Base-by-base conservation (phyloP, 2,329 filamentous ascomycete species). In the Raffaelea ambrosiae region DNA sequence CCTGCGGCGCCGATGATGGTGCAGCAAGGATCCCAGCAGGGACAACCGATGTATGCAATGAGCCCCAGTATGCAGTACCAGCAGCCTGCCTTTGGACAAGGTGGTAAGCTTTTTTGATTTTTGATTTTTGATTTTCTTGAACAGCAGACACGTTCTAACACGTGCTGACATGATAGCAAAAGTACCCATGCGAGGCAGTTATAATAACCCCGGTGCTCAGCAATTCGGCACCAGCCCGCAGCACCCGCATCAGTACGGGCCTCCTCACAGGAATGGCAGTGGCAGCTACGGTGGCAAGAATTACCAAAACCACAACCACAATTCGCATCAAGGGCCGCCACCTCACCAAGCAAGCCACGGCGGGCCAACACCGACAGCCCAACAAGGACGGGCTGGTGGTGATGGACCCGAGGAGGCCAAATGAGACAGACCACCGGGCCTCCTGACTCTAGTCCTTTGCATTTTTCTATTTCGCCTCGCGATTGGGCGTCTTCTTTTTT, bases 1-100 rank as follows among this genome's bases (percentile, higher is more conserved):
- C 51, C 51, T 23, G 63, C 72, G 19, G 88, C 93, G 13, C 84
- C 88, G 2, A 88, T 94, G 83, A 97, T 97, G 91, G 86, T 84
- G 59, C 90, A 90, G 55, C 88, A 95, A 67, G 88, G 88, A 48
- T 96, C 90, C 23, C 91, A 96, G 60, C 90, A 95, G 63, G 89
- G 90, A 38, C 88, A 94, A 61, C 81, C 70, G 58, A 79, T 72
- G 68, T 90, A 77, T 71, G 85, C 78, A 54, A 87, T 90, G 83
- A 86, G 83, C 58, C 84, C 84, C 40, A 82, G 74, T 46, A 76
- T 83, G 65, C 84, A 84, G 60, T 87, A 84, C 60, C 84, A 82
- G 59, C 86, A 88, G 61, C 84, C 85, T 35, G 79, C 81, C 46
- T 89, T 84, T 64, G 72, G 79, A 54, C 81, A 76, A 57, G 83